Evolutionary conservation across 495 filamentous ascomycete genomes (phyloP).

Genomic region (Neurospora cerealis): DNA sequence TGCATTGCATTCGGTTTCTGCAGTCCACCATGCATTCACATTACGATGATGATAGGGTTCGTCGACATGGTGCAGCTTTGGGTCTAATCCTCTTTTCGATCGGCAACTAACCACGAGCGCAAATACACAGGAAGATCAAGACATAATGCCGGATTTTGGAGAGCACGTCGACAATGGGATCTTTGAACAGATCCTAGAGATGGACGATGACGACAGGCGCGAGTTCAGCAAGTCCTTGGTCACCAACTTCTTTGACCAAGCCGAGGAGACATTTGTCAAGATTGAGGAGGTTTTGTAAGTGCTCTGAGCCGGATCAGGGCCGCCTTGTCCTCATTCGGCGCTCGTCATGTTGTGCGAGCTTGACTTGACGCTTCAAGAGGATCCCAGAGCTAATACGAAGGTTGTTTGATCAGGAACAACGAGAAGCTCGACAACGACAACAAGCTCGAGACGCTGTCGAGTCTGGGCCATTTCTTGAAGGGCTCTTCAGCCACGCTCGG

Average conservation of each 20-base stretch:
- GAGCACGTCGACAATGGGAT: constrained; percentile 69
- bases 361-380: not conserved
- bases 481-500: constrained; percentile 96
- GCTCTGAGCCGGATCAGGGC: not conserved
- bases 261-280: constrained; percentile 70
- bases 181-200: constrained; percentile 93
- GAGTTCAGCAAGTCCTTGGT: constrained; percentile 76
- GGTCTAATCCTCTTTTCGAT: not conserved
- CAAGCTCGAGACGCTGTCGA: constrained; percentile 64
- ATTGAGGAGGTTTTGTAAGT: constrained; percentile 81
- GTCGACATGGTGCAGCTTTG: constrained; percentile 7
- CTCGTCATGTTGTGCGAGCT: not conserved
- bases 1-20: not conserved
- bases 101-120: constrained; percentile 5
- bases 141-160: constrained; percentile 36
- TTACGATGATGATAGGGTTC: constrained; percentile 13
- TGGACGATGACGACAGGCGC: constrained; percentile 84
- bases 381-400: constrained; percentile 7
- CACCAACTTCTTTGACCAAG: constrained; percentile 86
- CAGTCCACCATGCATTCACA: not conserved
- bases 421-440: constrained; percentile 15
- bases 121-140: constrained; percentile 14
- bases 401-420: constrained; percentile 36
- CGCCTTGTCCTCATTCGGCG: not conserved
- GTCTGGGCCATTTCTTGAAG: constrained; percentile 90